These are phyloP conservation scores for Rhizophora mangle DNA, from an alignment of 345 rosid genomes.

Conservation along the genomic window DNA sequence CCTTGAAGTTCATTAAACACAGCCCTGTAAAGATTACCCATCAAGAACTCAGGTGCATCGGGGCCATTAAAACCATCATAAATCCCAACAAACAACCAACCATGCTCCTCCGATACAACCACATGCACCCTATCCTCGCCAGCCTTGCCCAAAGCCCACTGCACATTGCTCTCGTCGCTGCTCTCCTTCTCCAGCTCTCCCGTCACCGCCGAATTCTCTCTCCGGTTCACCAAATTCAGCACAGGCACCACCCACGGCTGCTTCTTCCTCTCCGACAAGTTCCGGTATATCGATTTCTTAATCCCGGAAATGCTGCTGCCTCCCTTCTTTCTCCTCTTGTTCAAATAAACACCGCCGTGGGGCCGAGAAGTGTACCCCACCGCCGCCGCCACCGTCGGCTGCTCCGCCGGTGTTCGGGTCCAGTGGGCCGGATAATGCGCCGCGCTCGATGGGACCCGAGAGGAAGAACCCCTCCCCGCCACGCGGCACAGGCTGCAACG, in stretches of 20 bases:
- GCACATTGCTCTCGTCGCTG: slow-evolving; percentile 53
- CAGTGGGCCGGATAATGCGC: slow-evolving; percentile 79
- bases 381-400: slow-evolving; percentile 32
- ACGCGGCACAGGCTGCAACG: slow-evolving; percentile 79
- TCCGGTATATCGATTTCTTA: slow-evolving; percentile 50
- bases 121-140: slow-evolving; percentile 98
- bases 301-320: slow-evolving; percentile 48
- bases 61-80: slow-evolving; percentile 98
- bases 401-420: slow-evolving; percentile 47
- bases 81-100: slow-evolving; percentile 95
- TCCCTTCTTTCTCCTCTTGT: slow-evolving; percentile 57
- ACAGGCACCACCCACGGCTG: slow-evolving; percentile 98
- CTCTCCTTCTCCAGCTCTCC: slow-evolving; percentile 27
- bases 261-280: slow-evolving; percentile 65
- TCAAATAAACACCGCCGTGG: slow-evolving; percentile 65
- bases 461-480: slow-evolving; percentile 72
- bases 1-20: slow-evolving; percentile 82
- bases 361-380: slow-evolving; percentile 74
- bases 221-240: slow-evolving; percentile 62
- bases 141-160: slow-evolving; percentile 97
- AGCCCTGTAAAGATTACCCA: slow-evolving; percentile 95
- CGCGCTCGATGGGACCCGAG: slow-evolving; percentile 90
- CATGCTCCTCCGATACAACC: slow-evolving; percentile 95
- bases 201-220: slow-evolving; percentile 35
- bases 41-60: slow-evolving; percentile 93